Percentiles rank a stretch among this genome's conserved stretches.
phyloP scores from a whole-genome alignment of 257 asterid genomes.

The Primulina tabacum region DNA sequence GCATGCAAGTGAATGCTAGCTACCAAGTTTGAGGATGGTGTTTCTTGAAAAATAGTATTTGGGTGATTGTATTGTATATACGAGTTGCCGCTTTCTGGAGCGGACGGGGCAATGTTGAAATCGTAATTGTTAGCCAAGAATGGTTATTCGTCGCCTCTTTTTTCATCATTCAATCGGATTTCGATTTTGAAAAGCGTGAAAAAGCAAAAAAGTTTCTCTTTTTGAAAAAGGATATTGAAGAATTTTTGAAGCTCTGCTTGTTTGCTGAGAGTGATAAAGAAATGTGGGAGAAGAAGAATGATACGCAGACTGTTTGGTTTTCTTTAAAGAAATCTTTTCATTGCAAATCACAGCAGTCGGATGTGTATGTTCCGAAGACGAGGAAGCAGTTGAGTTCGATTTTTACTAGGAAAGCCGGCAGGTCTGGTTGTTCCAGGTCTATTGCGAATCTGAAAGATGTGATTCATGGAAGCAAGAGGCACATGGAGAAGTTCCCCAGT shows the following conservation, averaged over 20 bases:
- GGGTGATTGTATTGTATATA: too few relatives aligned
- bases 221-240: conserved; percentile 5
- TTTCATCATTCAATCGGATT: neutral
- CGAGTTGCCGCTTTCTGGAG: too few relatives aligned
- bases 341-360: conserved; percentile 64
- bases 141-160: neutral
- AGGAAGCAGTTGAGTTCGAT: conserved; percentile 38
- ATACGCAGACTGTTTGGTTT: conserved; percentile 51
- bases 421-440: conserved; percentile 46
- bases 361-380: conserved; percentile 52
- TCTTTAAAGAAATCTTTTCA: conserved; percentile 54
- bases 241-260: conserved; percentile 12
- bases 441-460: conserved; percentile 38
- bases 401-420: conserved; percentile 29
- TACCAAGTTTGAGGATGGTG: neutral
- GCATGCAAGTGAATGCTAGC: neutral
- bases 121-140: too few relatives aligned
- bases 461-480: conserved; percentile 35
- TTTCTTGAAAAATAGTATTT: neutral
- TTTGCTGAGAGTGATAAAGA: neutral
- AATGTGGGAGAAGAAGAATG: conserved; percentile 49
- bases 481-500: conserved; percentile 28
- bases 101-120: too few relatives aligned
- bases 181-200: neutral
- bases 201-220: neutral